Conservation (phyloP, 495 filamentous ascomycete species). For the Glonium stellatum region DNA sequence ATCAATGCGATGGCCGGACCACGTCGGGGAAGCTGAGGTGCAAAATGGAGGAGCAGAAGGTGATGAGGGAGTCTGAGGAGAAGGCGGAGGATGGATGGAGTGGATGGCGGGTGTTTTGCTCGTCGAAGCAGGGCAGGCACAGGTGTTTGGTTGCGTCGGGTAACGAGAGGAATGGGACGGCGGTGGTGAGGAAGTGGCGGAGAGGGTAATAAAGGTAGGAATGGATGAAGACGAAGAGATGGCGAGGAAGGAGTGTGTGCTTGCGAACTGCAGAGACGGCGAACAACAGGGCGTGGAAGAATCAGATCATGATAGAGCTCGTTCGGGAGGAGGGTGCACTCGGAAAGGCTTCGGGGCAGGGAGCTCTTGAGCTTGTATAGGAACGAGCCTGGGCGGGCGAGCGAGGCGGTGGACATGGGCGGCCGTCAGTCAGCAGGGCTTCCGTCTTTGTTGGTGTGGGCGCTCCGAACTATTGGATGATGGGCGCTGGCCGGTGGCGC, state of each 20-base stretch:
- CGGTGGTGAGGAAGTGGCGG: background rate
- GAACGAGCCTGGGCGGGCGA: too few species aligned
- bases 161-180: slow-evolving; percentile 6
- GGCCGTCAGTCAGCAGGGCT: too few species aligned
- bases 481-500: too few species aligned
- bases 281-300: slow-evolving; percentile 5
- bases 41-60: background rate
- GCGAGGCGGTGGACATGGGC: too few species aligned
- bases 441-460: too few species aligned
- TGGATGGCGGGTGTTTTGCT: slow-evolving; percentile 4
- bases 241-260: slow-evolving; percentile 10
- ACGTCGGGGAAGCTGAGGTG: slow-evolving; percentile 19
- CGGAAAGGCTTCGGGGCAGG: background rate
- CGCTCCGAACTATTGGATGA: too few species aligned
- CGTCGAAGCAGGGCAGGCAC: slow-evolving; percentile 25
- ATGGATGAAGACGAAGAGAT: slow-evolving; percentile 12
- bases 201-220: background rate
- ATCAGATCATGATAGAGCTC: slow-evolving; percentile 1
- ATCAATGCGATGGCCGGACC: slow-evolving; percentile 23
- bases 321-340: background rate
- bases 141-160: slow-evolving; percentile 15
- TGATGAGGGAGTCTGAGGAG: slow-evolving; percentile 8
- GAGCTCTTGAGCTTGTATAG: background rate
- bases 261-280: slow-evolving; percentile 10
- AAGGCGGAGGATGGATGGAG: background rate